phyloP scores from a whole-genome alignment of 805 yeast genomes.

The Candida coleopterorum region DNA sequence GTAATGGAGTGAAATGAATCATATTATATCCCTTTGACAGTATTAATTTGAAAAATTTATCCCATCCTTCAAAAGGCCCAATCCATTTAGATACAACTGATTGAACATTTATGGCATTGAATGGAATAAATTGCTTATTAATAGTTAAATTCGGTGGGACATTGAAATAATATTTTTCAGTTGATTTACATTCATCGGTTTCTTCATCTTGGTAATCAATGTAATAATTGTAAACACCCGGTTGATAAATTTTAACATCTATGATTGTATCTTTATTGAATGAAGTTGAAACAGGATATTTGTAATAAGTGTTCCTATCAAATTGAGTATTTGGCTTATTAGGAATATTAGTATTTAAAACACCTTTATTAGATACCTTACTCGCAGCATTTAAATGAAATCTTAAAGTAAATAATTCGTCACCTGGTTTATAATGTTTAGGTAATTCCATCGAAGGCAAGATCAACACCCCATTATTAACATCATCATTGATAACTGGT shows the following conservation, averaged over 20 bases:
- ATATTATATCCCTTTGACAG: conserved; percentile 82
- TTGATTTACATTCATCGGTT: conserved; percentile 25
- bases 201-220: conserved; percentile 46
- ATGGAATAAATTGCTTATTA: conserved; percentile 52
- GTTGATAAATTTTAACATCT: conserved; percentile 55
- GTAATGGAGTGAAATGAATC: conserved; percentile 95
- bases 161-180: conserved; percentile 65
- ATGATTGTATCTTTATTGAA: conserved; percentile 62
- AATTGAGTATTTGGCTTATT: conserved; percentile 37
- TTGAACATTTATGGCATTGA: conserved; percentile 77
- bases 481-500: conserved; percentile 35
- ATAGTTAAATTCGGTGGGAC: conserved; percentile 73
- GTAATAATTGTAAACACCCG: conserved; percentile 81
- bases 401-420: conserved; percentile 47
- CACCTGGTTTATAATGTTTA: conserved; percentile 25
- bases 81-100: conserved; percentile 90
- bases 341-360: conserved; percentile 72
- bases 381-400: conserved; percentile 74
- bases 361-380: conserved; percentile 64
- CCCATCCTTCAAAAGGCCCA: conserved; percentile 69
- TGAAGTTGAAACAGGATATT: conserved; percentile 46
- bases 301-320: conserved; percentile 52
- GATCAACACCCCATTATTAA: conserved; percentile 45
- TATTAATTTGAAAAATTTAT: conserved; percentile 54
- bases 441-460: conserved; percentile 44